A percentile compares a stretch with the other conserved stretches of the same genome.
phyloP scores from a whole-genome alignment of 768 basidiomycete species.

The Tylopilus sp. region DNA sequence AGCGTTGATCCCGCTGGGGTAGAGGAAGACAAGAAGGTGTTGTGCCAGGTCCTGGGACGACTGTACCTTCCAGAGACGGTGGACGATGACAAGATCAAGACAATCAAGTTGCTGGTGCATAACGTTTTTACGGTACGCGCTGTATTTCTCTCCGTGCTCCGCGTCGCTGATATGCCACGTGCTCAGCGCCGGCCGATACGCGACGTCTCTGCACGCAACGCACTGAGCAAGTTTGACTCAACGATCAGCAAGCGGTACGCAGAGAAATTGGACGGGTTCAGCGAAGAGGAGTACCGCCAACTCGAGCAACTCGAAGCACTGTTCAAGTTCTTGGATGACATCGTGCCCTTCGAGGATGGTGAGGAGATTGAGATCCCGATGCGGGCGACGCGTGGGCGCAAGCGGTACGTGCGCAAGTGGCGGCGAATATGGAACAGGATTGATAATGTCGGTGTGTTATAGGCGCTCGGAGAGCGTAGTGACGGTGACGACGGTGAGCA shows the following conservation, averaged over 20 bases:
- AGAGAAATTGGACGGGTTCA: slow-evolving; percentile 65
- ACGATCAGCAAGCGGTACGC: slow-evolving; percentile 68
- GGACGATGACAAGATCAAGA: slow-evolving; percentile 65
- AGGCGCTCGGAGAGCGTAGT: too few species aligned
- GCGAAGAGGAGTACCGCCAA: slow-evolving; percentile 60
- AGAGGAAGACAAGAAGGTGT: slow-evolving; percentile 1
- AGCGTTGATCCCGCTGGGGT: neutral
- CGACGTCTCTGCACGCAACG: slow-evolving; percentile 61
- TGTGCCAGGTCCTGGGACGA: slow-evolving; percentile 63
- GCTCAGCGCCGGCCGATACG: slow-evolving; percentile 53
- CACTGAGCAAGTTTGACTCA: slow-evolving; percentile 67
- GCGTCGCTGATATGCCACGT: neutral
- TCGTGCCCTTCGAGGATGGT: too few species aligned
- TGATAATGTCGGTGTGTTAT: too few species aligned
- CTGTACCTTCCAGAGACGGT: slow-evolving; percentile 64
- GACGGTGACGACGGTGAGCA: too few species aligned
- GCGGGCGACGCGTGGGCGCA: too few species aligned
- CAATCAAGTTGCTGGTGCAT: slow-evolving; percentile 57
- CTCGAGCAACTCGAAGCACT: too few species aligned
- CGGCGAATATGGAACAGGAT: too few species aligned
- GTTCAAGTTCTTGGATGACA: too few species aligned
- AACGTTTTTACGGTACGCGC: slow-evolving; percentile 25
- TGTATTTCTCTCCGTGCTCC: slow-evolving; percentile 23
- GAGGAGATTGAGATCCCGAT: too few species aligned
- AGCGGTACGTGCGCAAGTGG: too few species aligned